These are phyloP conservation scores for Suillus occidentalis DNA, from an alignment of 768 basidiomycete genomes.

Conservation along the genomic window DNA sequence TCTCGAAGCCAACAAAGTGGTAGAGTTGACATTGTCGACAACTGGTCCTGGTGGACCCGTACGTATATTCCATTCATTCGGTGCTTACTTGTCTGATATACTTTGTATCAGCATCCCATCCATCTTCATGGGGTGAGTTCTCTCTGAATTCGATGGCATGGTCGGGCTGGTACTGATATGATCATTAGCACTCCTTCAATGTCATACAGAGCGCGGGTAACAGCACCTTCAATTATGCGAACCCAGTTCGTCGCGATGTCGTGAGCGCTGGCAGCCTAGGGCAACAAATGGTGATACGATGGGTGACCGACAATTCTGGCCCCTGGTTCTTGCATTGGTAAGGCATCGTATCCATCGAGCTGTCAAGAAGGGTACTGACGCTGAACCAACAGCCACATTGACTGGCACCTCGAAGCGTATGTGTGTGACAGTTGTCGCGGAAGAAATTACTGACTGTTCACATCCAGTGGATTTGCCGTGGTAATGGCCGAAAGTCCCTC, in stretches of 20 bases:
- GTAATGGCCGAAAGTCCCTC: conserved; percentile 29
- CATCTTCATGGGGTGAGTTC: conserved; percentile 43
- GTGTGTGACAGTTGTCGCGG: neutral
- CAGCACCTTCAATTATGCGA: conserved; percentile 40
- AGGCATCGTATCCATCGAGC: neutral
- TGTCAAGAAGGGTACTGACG: neutral
- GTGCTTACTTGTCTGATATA: neutral
- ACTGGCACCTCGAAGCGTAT: conserved; percentile 23
- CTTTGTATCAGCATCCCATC: conserved; percentile 37
- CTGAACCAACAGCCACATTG: conserved; percentile 12
- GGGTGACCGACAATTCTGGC: conserved; percentile 53
- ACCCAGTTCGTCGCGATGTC: conserved; percentile 55
- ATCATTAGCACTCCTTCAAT: conserved; percentile 41
- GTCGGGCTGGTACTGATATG: neutral
- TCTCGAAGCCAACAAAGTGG: conserved; percentile 28
- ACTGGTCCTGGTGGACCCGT: conserved; percentile 9
- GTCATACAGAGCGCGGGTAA: conserved; percentile 41
- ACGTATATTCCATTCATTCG: neutral
- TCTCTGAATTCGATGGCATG: neutral
- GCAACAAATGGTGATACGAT: conserved; percentile 42
- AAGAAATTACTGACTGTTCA: neutral
- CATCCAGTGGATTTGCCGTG: conserved; percentile 31
- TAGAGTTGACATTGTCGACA: conserved; percentile 19
- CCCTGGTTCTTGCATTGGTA: conserved; percentile 33
- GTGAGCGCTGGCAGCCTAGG: conserved; percentile 27